These are phyloP conservation scores for Candida sonorensis DNA, from an alignment of 805 yeast genomes.

Conservation along the genomic window DNA sequence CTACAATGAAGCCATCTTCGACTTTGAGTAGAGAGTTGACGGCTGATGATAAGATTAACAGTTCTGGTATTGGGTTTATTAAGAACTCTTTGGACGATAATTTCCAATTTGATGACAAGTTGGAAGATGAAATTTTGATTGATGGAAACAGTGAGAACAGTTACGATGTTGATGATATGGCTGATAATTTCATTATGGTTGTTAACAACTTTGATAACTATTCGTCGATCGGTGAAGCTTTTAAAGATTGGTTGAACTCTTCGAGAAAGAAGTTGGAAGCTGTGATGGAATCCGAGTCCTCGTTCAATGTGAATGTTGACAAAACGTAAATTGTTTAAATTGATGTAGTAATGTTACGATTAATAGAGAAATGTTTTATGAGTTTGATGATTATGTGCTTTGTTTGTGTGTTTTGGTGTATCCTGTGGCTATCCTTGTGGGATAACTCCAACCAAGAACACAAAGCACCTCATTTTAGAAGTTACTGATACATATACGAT, in stretches of 20 bases:
- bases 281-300: neutral
- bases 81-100: slow-evolving; percentile 26
- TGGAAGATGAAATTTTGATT: slow-evolving; percentile 7
- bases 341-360: no score
- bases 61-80: slow-evolving; percentile 6
- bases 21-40: no score
- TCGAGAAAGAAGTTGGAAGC: slow-evolving; percentile 7
- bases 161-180: slow-evolving; percentile 20
- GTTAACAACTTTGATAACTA: slow-evolving; percentile 29
- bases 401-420: no score
- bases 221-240: slow-evolving; percentile 28
- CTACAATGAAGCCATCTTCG: neutral
- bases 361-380: no score
- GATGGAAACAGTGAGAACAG: slow-evolving; percentile 11
- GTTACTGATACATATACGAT: no score
- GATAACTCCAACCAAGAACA: no score
- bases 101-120: slow-evolving; percentile 25
- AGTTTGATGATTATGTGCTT: no score
- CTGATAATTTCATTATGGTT: slow-evolving; percentile 27
- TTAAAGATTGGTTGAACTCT: slow-evolving; percentile 28
- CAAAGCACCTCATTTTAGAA: no score
- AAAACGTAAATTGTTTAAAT: no score
- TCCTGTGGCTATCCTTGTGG: no score
- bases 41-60: neutral
- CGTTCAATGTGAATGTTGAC: neutral